Conservation (phyloP, 2,329 filamentous ascomycete species). For the Colletotrichum paranaense region DNA sequence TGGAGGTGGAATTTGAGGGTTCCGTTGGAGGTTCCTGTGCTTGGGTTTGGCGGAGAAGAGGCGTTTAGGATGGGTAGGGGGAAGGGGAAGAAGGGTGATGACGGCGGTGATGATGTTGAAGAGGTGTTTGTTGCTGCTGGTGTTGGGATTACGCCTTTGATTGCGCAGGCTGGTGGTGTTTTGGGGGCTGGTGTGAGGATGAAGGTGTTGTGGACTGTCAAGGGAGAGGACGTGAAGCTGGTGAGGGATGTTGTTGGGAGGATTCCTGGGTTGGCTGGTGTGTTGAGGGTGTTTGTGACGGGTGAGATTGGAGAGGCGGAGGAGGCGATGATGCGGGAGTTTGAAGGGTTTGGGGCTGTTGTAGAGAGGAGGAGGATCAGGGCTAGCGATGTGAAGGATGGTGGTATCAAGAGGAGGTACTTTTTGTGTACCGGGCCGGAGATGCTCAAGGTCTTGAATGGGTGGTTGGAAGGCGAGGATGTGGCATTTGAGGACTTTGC, state of each 20-base stretch:
- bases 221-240: slow-evolving; percentile 69
- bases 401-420: slow-evolving; percentile 59
- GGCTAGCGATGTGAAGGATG: slow-evolving; percentile 51
- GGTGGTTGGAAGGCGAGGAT: slow-evolving; percentile 66
- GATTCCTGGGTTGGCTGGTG: slow-evolving; percentile 61
- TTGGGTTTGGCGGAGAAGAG: slow-evolving; percentile 77
- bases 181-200: slow-evolving; percentile 56
- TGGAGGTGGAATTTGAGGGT: slow-evolving; percentile 65
- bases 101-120: slow-evolving; percentile 36
- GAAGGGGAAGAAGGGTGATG: slow-evolving; percentile 7
- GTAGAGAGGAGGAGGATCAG: slow-evolving; percentile 52
- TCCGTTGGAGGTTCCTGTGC: slow-evolving; percentile 72
- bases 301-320: slow-evolving; percentile 47
- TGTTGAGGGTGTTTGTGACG: slow-evolving; percentile 75
- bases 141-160: slow-evolving; percentile 84
- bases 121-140: slow-evolving; percentile 79
- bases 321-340: slow-evolving; percentile 47
- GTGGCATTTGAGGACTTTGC: slow-evolving; percentile 71
- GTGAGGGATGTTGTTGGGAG: slow-evolving; percentile 68
- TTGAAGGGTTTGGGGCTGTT: slow-evolving; percentile 48
- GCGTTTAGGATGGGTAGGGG: slow-evolving; percentile 47
- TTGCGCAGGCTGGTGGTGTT: slow-evolving; percentile 71
- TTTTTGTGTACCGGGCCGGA: slow-evolving; percentile 60
- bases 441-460: slow-evolving; percentile 53
- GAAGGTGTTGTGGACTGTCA: slow-evolving; percentile 75